Base-by-base conservation (phyloP, 768 basidiomycete genomes). In the Pleurotus platypus region DNA sequence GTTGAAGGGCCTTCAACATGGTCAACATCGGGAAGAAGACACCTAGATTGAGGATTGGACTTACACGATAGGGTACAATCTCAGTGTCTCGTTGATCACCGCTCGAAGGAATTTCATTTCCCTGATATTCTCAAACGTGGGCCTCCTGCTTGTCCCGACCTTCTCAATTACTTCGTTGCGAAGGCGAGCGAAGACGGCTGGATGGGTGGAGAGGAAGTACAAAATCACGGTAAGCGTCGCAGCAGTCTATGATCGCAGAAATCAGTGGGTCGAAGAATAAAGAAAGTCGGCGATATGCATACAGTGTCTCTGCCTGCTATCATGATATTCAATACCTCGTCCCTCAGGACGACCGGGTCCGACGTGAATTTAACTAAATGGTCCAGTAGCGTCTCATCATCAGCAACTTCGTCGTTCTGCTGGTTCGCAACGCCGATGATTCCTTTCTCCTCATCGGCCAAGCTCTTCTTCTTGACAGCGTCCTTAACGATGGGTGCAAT, bases 271-370 rank as follows among this genome's bases (percentile, higher is more conserved):
- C 15, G 3, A 7, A 5, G 15, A 3, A 15, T 42, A 54, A 15
- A 56, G 79, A 84, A 73, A 85, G 18, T n/a, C 15, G 8, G 42
- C 5, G n/a, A 12, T 30, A 2, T 30, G 57, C 71, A 20, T 53
- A 78, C 78, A 2, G 84, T 86, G 58, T 86, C 85, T 20, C 82
- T 73, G 5, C 80, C 82, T n/a, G 83, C 83, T 18, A 85, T 71
- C 13, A 82, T 66, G 39, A 85, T 79, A 59, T 84, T 84, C 15
- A 83, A 62, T 2, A 70, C 72, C 61, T 78, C 75, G 58, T 83
- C 82, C 56, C 74, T 75, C 16, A 85, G 64, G 15, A 76, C 61
- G 22, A 65, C 67, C 3, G 60, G 62, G 55, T 78, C 76, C 40
- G 74, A 71, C 6, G 79, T 80, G 55, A 63, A 64, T 49, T 70